These are phyloP conservation scores for Eucalyptus guilfoylei DNA, from an alignment of 345 rosid genomes.

Conservation along the genomic window DNA sequence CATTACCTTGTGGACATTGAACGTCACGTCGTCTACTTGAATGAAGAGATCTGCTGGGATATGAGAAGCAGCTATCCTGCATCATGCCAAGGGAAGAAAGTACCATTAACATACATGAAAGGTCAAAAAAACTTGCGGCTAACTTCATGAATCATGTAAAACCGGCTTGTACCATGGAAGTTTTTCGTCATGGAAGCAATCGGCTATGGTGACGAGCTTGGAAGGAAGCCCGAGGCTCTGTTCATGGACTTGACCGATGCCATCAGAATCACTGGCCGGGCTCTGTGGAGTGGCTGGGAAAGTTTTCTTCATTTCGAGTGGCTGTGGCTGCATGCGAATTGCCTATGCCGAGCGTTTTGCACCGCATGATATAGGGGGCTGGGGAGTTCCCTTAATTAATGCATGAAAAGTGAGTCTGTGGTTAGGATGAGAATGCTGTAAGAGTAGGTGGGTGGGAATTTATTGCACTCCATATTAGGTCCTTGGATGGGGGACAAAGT, in stretches of 20 bases:
- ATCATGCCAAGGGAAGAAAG: neutral
- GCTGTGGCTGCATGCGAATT: neutral
- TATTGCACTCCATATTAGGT: neutral
- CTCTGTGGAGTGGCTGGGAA: slow-evolving; percentile 8
- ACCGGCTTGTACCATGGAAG: slow-evolving; percentile 37
- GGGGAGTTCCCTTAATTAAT: slow-evolving; percentile 18
- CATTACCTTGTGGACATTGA: slow-evolving; percentile 69
- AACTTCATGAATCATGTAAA: neutral
- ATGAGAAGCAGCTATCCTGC: slow-evolving; percentile 55
- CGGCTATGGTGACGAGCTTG: slow-evolving; percentile 19
- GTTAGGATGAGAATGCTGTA: slow-evolving; percentile 2
- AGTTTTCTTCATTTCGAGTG: slow-evolving; percentile 7
- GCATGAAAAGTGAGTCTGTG: slow-evolving; percentile 43
- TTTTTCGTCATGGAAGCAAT: slow-evolving; percentile 34
- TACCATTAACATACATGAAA: neutral
- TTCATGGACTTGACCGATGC: slow-evolving; percentile 6
- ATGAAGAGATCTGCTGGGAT: slow-evolving; percentile 58
- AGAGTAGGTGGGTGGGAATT: neutral
- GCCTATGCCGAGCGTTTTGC: neutral
- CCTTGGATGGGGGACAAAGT: neutral
- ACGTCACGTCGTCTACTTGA: slow-evolving; percentile 51
- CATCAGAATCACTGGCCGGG: slow-evolving; percentile 15
- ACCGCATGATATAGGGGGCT: neutral
- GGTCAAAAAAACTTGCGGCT: neutral
- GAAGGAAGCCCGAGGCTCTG: slow-evolving; percentile 43